A percentile compares a stretch with the other conserved stretches of the same genome.
These are phyloP conservation scores for Zygotorulaspora sp. DNA, from an alignment of 805 yeast species.

Conservation along the genomic window DNA sequence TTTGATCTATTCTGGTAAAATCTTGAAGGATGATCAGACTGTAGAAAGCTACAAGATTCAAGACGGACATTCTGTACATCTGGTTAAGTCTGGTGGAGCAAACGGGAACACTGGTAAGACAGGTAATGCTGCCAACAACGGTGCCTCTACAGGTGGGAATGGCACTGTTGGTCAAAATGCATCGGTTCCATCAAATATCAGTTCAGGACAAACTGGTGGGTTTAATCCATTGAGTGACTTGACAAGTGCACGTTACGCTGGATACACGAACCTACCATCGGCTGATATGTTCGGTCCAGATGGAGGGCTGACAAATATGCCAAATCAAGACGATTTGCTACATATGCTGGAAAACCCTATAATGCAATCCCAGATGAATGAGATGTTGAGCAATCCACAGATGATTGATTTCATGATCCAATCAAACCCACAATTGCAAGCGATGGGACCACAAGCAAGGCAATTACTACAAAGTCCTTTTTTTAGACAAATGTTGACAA, in stretches of 20 bases:
- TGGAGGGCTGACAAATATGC: slow-evolving; percentile 66
- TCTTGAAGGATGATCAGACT: slow-evolving; percentile 77
- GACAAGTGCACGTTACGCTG: slow-evolving; percentile 95
- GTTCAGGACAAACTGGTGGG: slow-evolving; percentile 78
- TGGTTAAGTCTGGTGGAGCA: slow-evolving; percentile 72
- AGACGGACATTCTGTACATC: slow-evolving; percentile 80
- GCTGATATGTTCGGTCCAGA: slow-evolving; percentile 91
- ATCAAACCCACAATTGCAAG: slow-evolving; percentile 77
- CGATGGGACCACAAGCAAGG: slow-evolving; percentile 86
- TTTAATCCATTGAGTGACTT: slow-evolving; percentile 88
- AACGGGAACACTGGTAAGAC: slow-evolving; percentile 26
- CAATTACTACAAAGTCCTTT: slow-evolving; percentile 79
- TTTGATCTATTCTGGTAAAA: slow-evolving; percentile 89
- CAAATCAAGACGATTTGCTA: slow-evolving; percentile 70
- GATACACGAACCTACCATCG: slow-evolving; percentile 76
- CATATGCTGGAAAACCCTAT: slow-evolving; percentile 76
- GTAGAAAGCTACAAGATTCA: slow-evolving; percentile 74
- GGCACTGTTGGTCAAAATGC: slow-evolving; percentile 16
- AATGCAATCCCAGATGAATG: slow-evolving; percentile 76
- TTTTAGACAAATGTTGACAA: slow-evolving; percentile 71
- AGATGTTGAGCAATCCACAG: slow-evolving; percentile 80
- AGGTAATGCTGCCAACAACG: slow-evolving; percentile 23
- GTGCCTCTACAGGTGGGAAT: slow-evolving; percentile 16
- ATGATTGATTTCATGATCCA: slow-evolving; percentile 78
- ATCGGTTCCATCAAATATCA: slow-evolving; percentile 66